Evolutionary conservation across 495 filamentous ascomycete species (phyloP), one percentile per base, ranked within the genome.

Genomic region (Neurospora sp.): DNA sequence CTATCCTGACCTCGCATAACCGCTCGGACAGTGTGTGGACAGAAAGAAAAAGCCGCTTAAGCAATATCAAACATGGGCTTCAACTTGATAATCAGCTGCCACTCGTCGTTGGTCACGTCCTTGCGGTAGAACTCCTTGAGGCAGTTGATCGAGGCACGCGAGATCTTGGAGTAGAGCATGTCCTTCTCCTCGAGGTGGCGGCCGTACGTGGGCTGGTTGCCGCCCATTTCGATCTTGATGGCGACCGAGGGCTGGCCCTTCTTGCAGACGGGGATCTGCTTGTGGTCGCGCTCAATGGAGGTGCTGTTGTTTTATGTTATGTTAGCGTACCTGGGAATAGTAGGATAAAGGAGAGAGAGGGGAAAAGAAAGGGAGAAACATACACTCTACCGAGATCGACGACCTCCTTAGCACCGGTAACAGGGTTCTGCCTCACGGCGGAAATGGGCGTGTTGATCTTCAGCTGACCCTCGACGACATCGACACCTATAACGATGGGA

Each of bases 271-370:
- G 85, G 87, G 77, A 99, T 89, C 69, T 95, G 87, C 84, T 98
- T 99, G 89, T 98, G 96, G 74, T 99, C 96, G 80, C 96, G 91
- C 82, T 98, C 94, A 81, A 99, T 98, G 10, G 91, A 93, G 74
- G 92, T 90, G 18, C 94, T 97, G 77, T 71, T 6, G 9, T 18
- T 7, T 0, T 0, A 5, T 37, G 35, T n/a, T 20, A 20, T 72
- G 48, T 70, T 22, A 73, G 48, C 70, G 76, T 37, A 37, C 35
- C 35, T 44, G 16, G 16, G 7, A 37, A 37, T 37, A 37, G 10
- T 66, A n/a, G 69, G 75, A 37, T 44, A 78, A 73, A 69, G 4
- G 48, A 69, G 40, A 14, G 37, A 72, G 73, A 68, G 39, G 16
- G 35, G 27, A 71, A 71, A 42, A 48, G 40, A 22, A 59, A 48